Base-by-base conservation (phyloP, 495 filamentous ascomycete species). In the Trichoderma gamsii region DNA sequence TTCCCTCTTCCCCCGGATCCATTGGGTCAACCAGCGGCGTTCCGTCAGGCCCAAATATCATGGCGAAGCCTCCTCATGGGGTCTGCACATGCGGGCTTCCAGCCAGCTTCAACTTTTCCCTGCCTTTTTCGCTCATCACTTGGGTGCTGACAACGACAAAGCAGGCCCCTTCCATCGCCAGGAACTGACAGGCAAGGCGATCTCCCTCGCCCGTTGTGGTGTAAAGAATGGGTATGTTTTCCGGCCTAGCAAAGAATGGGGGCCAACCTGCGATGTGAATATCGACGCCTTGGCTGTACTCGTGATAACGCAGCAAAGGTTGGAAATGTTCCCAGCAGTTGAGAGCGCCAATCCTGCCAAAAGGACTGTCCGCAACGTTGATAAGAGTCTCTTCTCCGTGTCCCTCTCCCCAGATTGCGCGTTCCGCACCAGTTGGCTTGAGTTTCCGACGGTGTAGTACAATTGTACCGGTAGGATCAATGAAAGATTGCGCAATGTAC, bases 401-500 rank as follows among this genome's bases (percentile, higher is more conserved):
- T 0, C 77, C 79, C 70, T 89, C 85, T 1, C 86, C 85, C 72
- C 84, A 87, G 7, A 88, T 77, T 1, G 85, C 84, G 2, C 86
- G 80, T 73, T 89, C 86, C 77, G 87, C 77, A 67, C 87, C 85
- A 23, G 85, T 88, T 0, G 85, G 78, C 74, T 89, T 88, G 44
- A 87, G 79, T 75, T 88, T 88, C 11, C 82, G 73, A 3, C 85
- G 79, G 23, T 74, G 71, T 66, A 79, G 76, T 4, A 79, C 68
- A 68, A 88, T 78, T 27, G 79, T 73, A 1, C 87, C 85, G 11
- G 79, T 75, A 0, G 74, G 41, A 3, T 70, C 75, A 68, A 87
- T 85, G 63, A 83, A 77, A 1, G 77, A 77, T 71, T 89, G 86
- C 0, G 85, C 74, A 68, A 87, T 87, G 72, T 87, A 88, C 1